These are phyloP conservation scores for Fusarium beomiforme DNA, from an alignment of 2,329 filamentous ascomycete species.

Conservation along the genomic window DNA sequence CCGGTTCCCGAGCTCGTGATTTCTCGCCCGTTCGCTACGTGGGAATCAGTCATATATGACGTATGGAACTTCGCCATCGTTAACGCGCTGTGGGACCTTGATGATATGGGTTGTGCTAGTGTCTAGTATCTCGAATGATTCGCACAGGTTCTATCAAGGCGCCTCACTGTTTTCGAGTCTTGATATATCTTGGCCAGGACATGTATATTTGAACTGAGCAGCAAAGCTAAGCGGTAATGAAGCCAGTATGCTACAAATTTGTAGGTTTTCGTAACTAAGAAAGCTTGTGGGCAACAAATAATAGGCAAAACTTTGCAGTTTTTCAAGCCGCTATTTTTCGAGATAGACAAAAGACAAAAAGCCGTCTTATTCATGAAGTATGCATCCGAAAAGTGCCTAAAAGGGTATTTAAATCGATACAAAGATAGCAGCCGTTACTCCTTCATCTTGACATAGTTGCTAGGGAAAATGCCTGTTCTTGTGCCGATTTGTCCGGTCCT, in stretches of 20 bases:
- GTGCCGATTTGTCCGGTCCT: constrained; percentile 90
- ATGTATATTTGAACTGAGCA: background rate
- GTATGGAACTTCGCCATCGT: background rate
- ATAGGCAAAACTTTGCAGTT: background rate
- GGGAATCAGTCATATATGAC: background rate
- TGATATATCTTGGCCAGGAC: background rate
- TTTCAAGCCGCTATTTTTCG: background rate
- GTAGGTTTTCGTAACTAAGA: background rate
- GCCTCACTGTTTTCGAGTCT: background rate
- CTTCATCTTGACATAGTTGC: constrained; percentile 77
- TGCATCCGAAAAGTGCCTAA: constrained; percentile 26
- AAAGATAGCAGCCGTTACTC: constrained; percentile 49
- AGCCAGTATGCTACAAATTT: background rate
- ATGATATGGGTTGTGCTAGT: background rate
- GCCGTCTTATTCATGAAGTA: constrained; percentile 3
- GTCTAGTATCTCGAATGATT: background rate
- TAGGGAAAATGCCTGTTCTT: constrained; percentile 92
- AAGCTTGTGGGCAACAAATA: background rate
- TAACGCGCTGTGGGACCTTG: background rate
- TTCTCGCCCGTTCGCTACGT: background rate
- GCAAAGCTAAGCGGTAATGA: background rate
- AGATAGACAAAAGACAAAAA: constrained; percentile 8
- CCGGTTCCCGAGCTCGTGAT: background rate
- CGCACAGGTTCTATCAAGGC: background rate
- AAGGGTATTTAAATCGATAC: constrained; percentile 37